These are phyloP conservation scores for Acidomyces sp. DNA, from an alignment of 495 filamentous ascomycete species.

Conservation along the genomic window DNA sequence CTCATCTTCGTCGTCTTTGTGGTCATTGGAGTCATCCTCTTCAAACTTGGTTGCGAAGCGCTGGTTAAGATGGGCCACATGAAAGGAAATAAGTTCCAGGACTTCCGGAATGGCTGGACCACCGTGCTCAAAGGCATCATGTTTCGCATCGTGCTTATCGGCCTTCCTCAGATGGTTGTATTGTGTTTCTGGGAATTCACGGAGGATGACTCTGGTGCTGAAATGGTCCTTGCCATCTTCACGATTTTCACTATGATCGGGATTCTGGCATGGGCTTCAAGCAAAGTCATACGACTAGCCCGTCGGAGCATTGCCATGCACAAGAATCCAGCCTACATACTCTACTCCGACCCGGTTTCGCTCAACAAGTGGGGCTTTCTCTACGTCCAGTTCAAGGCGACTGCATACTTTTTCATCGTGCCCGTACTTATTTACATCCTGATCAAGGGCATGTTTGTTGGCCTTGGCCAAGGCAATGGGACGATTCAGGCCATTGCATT, in stretches of 20 bases:
- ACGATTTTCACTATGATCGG: constrained; percentile 72
- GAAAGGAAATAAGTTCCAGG: constrained; percentile 76
- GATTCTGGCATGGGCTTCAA: constrained; percentile 75
- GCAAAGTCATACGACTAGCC: constrained; percentile 80
- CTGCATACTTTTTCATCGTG: constrained; percentile 92
- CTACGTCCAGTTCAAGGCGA: constrained; percentile 93
- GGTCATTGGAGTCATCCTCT: constrained; percentile 56
- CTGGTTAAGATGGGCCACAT: constrained; percentile 62
- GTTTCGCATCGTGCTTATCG: constrained; percentile 81
- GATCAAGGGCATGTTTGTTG: constrained; percentile 84
- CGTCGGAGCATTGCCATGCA: constrained; percentile 81
- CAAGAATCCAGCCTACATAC: constrained; percentile 92
- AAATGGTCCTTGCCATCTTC: constrained; percentile 76
- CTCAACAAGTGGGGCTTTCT: constrained; percentile 98
- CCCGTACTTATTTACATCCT: constrained; percentile 68
- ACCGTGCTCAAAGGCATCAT: constrained; percentile 81
- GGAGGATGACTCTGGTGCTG: constrained; percentile 68
- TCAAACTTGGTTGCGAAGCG: constrained; percentile 69
- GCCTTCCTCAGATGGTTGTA: constrained; percentile 83
- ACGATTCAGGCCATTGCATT: constrained; percentile 73
- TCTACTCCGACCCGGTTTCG: constrained; percentile 84
- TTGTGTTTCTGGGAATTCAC: constrained; percentile 95
- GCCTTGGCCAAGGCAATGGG: constrained; percentile 60
- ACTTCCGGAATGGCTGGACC: constrained; percentile 88
- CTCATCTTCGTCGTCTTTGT: constrained; percentile 65